Conservation (phyloP, 306 rosid species). For the Quercus glauca region DNA sequence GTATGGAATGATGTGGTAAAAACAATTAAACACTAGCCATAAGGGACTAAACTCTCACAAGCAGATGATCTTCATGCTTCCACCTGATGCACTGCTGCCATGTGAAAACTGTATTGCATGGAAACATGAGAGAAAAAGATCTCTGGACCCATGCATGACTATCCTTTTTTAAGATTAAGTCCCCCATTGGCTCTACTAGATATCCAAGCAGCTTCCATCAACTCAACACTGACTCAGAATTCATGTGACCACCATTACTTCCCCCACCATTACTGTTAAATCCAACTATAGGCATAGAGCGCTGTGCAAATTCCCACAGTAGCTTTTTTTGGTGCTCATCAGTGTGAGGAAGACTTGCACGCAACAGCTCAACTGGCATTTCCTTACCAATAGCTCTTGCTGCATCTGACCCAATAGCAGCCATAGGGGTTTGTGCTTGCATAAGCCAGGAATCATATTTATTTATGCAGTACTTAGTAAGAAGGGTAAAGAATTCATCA, state of each 20-base stretch:
- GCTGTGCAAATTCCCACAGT: constrained; percentile 75
- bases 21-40: constrained; percentile 26
- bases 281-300: constrained; percentile 73
- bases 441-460: constrained; percentile 64
- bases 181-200: constrained; percentile 13
- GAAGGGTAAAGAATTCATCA: constrained; percentile 71
- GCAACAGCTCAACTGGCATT: constrained; percentile 96
- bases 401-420: constrained; percentile 55
- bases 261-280: constrained; percentile 50
- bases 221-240: constrained; percentile 61
- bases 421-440: constrained; percentile 61
- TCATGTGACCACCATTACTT: constrained; percentile 41
- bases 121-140: constrained; percentile 14
- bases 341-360: constrained; percentile 95
- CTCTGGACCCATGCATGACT: constrained; percentile 15
- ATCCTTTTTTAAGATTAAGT: constrained; percentile 13
- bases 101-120: background rate
- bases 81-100: constrained; percentile 26
- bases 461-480: constrained; percentile 74
- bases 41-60: constrained; percentile 30
- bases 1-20: constrained; percentile 23
- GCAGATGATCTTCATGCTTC: constrained; percentile 36
- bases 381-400: constrained; percentile 71
- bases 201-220: constrained; percentile 21
- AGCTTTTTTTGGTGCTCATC: constrained; percentile 68